Conservation (phyloP, 208 protist genomes). For the Acanthamoeba divionensis region DNA sequence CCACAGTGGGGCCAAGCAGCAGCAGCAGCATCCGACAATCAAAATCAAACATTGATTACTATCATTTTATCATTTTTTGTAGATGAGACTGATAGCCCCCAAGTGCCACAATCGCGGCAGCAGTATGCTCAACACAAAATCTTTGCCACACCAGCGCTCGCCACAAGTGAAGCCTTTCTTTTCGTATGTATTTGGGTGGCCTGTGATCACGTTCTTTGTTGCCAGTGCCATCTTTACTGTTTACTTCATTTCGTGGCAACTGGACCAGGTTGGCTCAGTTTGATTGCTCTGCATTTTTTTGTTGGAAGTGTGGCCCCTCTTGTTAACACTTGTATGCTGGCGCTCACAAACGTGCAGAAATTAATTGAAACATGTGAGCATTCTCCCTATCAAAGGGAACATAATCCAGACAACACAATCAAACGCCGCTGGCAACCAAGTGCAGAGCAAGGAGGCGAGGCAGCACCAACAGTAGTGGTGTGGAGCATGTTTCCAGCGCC, state of each 20-base stretch:
- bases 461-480: neutral
- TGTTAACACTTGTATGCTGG: neutral
- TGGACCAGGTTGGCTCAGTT: neutral
- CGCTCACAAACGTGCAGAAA: neutral
- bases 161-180: too few relatives aligned
- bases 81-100: too few relatives aligned
- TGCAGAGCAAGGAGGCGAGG: neutral
- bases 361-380: conserved; percentile 17
- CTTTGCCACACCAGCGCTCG: too few relatives aligned
- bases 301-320: neutral
- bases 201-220: neutral
- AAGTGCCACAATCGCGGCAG: too few relatives aligned
- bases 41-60: too few relatives aligned
- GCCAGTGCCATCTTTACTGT: neutral
- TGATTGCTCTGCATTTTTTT: neutral
- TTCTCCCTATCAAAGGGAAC: neutral
- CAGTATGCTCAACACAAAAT: too few relatives aligned
- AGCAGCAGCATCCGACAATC: too few relatives aligned
- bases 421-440: too few relatives aligned
- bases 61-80: too few relatives aligned
- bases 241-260: too few relatives aligned
- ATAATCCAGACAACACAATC: neutral
- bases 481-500: neutral
- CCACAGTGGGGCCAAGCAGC: too few relatives aligned
- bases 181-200: too few relatives aligned